Percentiles rank a stretch among this genome's conserved stretches.
phyloP scores from a whole-genome alignment of 2,329 filamentous ascomycete species.

The Botrytis cinerea region DNA sequence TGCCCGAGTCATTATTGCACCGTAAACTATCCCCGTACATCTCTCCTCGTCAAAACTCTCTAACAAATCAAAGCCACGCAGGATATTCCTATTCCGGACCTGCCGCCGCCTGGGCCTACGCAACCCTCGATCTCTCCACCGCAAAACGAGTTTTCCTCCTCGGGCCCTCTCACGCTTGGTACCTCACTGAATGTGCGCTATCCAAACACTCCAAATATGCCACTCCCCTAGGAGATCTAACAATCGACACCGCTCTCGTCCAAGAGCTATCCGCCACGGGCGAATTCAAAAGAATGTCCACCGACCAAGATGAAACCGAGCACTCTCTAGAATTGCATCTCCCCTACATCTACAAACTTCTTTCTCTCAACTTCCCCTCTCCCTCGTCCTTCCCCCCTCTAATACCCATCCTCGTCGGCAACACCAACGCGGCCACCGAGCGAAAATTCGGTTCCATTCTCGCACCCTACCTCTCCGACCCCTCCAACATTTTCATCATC shows the following conservation, averaged over 20 bases:
- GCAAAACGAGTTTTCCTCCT: conserved; percentile 84
- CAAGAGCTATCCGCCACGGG: conserved; percentile 53
- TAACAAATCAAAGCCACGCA: conserved; percentile 66
- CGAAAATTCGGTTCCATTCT: conserved; percentile 68
- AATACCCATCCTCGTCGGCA: conserved; percentile 84
- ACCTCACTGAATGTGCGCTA: conserved; percentile 75
- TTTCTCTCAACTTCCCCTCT: conserved; percentile 53
- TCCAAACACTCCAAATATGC: conserved; percentile 70
- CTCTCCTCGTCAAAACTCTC: neutral
- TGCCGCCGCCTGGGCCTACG: conserved; percentile 94
- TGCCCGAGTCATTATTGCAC: conserved; percentile 86
- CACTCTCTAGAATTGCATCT: conserved; percentile 97
- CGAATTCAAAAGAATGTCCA: conserved; percentile 66
- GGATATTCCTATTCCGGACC: conserved; percentile 91
- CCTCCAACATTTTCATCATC: conserved; percentile 78
- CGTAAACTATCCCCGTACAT: conserved; percentile 59
- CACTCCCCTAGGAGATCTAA: conserved; percentile 73
- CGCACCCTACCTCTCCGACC: conserved; percentile 74
- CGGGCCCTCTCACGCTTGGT: conserved; percentile 87
- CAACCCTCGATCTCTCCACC: conserved; percentile 76
- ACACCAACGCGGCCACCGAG: conserved; percentile 67
- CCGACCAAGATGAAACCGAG: conserved; percentile 71
- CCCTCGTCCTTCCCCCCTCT: conserved; percentile 64
- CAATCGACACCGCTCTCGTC: conserved; percentile 61
- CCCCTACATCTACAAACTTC: conserved; percentile 84